Conservation (phyloP, 2,329 filamentous ascomycete genomes). For the Phialocephala subalpina region DNA sequence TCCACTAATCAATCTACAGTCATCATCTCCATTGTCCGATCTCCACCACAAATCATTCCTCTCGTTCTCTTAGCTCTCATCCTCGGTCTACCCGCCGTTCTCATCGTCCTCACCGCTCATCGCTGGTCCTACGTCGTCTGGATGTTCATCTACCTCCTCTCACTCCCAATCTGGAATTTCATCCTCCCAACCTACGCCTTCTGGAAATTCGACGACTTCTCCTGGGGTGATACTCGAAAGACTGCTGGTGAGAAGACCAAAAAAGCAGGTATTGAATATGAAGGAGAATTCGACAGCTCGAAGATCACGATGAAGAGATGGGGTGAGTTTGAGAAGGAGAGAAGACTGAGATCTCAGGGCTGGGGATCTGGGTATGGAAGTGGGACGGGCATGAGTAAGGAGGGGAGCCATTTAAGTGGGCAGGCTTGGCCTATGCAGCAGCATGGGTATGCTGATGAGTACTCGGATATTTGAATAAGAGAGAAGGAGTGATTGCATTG, state of each 20-base stretch:
- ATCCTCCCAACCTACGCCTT: constrained; percentile 92
- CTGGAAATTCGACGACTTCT: constrained; percentile 99
- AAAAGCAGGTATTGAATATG: constrained; percentile 85
- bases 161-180: constrained; percentile 97
- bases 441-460: constrained; percentile 23
- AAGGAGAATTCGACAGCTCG: constrained; percentile 97
- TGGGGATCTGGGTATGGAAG: constrained; percentile 10
- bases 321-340: constrained; percentile 91
- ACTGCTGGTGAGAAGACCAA: constrained; percentile 89
- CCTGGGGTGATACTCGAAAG: constrained; percentile 97
- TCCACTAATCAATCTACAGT: constrained; percentile 57
- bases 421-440: constrained; percentile 17
- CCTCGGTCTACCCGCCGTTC: constrained; percentile 87
- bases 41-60: constrained; percentile 84
- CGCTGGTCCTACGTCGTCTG: constrained; percentile 90
- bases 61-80: constrained; percentile 89
- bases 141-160: constrained; percentile 96
- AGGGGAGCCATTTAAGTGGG: constrained; percentile 14
- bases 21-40: constrained; percentile 82
- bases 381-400: constrained; percentile 4
- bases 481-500: too few relatives aligned
- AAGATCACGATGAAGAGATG: constrained; percentile 99
- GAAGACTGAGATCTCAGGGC: constrained; percentile 38
- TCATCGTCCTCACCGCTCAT: constrained; percentile 94
- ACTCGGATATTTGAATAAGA: constrained; percentile 21